Evolutionary conservation across 129 eudicot genomes (phyloP), one percentile per base, ranked within the genome.

Genomic region (Escallonia rubra): DNA sequence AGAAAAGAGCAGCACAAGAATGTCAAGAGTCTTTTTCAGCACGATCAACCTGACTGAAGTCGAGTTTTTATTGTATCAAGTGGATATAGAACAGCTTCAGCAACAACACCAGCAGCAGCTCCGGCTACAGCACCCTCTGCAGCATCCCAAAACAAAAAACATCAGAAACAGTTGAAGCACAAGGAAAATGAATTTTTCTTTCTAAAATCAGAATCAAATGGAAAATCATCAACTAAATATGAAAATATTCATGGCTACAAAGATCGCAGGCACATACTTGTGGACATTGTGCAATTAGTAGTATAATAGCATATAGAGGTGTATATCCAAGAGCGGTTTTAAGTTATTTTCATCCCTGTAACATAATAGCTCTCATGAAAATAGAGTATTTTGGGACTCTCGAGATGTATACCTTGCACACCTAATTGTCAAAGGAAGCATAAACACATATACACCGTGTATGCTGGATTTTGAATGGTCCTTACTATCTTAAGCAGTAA

Each of bases 61-160:
- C 96, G 88, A 63, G 96, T 90, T 84, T 90, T 90, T 59, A 90
- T 86, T 14, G 97, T 90, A 76, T 90, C 97, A 55, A 86, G 85
- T 73, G 97, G 97, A 75, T 90, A 90, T 52, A 90, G 78, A 74
- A 71, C 85, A 63, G 95, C 70, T 84, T 90, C 96, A 39, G 81
- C 96, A 64, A 90, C 90, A 45, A 80, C 85, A n/a, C 96, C 96
- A 64, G 96, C 95, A 70, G 90, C 83, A 72, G 90, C 97, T 86
- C 97, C 95, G 72, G 97, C 88, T 61, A 86, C 51, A 59, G 95
- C 95, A 70, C 97, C 85, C 77, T 90, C 97, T 90, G 80, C 79
- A 44, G 62, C 74, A 67, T 4, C 38, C 50, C 49, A 11, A 34
- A 57, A 0, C 34, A n/a, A 15, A 57, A 43, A 10, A 43, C 41